These are phyloP conservation scores for Aciculosporium take DNA, from an alignment of 2,329 filamentous ascomycete species.

Conservation along the genomic window DNA sequence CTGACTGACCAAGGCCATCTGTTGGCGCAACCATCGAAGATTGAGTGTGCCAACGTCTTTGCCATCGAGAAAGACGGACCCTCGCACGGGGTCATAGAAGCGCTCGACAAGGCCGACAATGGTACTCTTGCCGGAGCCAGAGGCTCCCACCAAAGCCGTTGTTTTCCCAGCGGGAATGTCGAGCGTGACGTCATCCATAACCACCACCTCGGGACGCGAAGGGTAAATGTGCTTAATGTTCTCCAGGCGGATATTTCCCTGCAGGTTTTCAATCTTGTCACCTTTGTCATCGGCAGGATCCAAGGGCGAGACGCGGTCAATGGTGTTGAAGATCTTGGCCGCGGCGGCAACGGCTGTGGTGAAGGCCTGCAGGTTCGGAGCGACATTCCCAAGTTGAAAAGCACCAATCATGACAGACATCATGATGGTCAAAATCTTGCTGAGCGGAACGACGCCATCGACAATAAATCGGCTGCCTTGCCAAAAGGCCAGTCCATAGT, in stretches of 20 bases:
- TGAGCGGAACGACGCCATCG: slow-evolving; percentile 48
- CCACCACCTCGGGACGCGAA: slow-evolving; percentile 74
- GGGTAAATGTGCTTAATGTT: slow-evolving; percentile 90
- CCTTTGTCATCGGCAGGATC: slow-evolving; percentile 60
- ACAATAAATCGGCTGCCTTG: slow-evolving; percentile 66
- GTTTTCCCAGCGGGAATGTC: slow-evolving; percentile 77
- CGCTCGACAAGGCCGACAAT: slow-evolving; percentile 87
- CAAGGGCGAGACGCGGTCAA: slow-evolving; percentile 74
- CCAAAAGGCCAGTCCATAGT: slow-evolving; percentile 83
- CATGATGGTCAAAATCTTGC: slow-evolving; percentile 67
- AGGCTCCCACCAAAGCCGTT: slow-evolving; percentile 85
- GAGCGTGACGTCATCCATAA: slow-evolving; percentile 74
- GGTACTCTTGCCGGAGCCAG: slow-evolving; percentile 87
- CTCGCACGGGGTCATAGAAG: slow-evolving; percentile 82
- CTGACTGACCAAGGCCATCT: slow-evolving; percentile 85
- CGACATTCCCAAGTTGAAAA: slow-evolving; percentile 77
- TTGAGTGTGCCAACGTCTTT: slow-evolving; percentile 71
- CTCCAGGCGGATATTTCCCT: slow-evolving; percentile 67
- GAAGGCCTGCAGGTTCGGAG: slow-evolving; percentile 77
- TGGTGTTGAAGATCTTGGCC: slow-evolving; percentile 84
- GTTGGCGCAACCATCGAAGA: slow-evolving; percentile 77
- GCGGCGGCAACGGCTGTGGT: slow-evolving; percentile 71
- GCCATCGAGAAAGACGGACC: slow-evolving; percentile 67
- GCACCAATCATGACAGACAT: slow-evolving; percentile 88
- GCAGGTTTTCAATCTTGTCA: slow-evolving; percentile 55